Evolutionary conservation across 805 yeast genomes (phyloP).

Genomic region (Kuraishia piskuri): DNA sequence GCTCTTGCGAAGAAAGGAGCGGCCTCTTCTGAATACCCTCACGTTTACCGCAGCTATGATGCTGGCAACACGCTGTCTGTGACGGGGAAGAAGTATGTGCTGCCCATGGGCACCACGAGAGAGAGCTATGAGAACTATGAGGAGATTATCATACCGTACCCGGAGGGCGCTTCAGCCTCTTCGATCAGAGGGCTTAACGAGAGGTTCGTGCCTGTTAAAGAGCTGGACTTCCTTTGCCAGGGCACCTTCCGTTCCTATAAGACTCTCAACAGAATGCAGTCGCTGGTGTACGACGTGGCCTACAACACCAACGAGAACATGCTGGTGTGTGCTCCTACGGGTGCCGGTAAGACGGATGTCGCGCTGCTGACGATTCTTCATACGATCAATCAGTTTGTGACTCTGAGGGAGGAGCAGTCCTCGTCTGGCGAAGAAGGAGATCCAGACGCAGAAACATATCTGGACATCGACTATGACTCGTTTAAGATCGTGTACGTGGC

Average conservation of each 20-base stretch:
- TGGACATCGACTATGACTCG: slow-evolving; percentile 65
- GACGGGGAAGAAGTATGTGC: slow-evolving; percentile 68
- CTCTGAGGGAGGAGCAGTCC: slow-evolving; percentile 9
- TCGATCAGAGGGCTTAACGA: slow-evolving; percentile 31
- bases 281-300: slow-evolving; percentile 70
- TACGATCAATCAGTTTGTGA: slow-evolving; percentile 45
- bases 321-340: slow-evolving; percentile 93
- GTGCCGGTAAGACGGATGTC: slow-evolving; percentile 97
- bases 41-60: slow-evolving; percentile 70
- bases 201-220: slow-evolving; percentile 46
- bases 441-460: slow-evolving; percentile 11
- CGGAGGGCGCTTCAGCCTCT: slow-evolving; percentile 28
- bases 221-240: slow-evolving; percentile 69
- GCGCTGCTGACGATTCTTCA: slow-evolving; percentile 77
- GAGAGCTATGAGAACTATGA: slow-evolving; percentile 57
- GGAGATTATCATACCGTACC: slow-evolving; percentile 76
- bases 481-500: slow-evolving; percentile 92
- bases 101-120: slow-evolving; percentile 78
- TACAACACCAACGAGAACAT: slow-evolving; percentile 64
- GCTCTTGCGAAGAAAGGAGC: slow-evolving; percentile 36
- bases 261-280: slow-evolving; percentile 76
- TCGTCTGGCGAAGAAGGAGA: not conserved
- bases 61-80: slow-evolving; percentile 65
- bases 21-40: slow-evolving; percentile 62
- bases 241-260: slow-evolving; percentile 79